Evolutionary conservation across 139 green algal genomes (phyloP), one percentile per base, ranked within the genome.

Genomic region (Chlorella sp.): DNA sequence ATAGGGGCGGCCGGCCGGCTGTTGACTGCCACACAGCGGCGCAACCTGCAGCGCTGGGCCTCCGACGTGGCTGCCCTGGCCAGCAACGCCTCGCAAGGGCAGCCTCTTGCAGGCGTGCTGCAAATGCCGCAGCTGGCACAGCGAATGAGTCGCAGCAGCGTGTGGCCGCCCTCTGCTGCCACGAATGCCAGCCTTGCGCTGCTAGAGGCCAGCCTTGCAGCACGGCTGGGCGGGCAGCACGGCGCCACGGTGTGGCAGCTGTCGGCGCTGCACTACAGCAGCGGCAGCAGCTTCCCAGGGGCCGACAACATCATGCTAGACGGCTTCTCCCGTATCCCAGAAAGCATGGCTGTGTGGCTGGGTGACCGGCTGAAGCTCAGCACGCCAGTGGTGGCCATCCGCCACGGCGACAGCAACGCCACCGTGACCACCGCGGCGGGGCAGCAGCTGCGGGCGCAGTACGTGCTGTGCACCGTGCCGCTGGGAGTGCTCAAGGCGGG

Each of bases 401-500:
- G 32, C 32, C 79, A 84, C 43, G 44, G n/a, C 43, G 79, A 84
- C 43, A 76, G 64, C 79, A 40, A 73, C 22, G 79, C 79, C 20
- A 56, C 51, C 30, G 79, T 75, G 20, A 41, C 43, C 19, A 76
- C 64, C 7, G 64, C 64, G 4, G n/a, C 30, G 0, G 64, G 79
- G 43, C 17, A 38, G 41, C 8, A 40, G 34, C 79, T 84, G 79
- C n/a, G 64, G n/a, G 80, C 86, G 48, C 86, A 89, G 44, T 90
- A 80, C 34, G 73, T 90, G 41, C 20, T 90, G 16, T 89, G 68
- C 32, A 87, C 84, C 16, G 36, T 82, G 34, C 86, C 84, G 68
- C 48, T 89, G 68, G 86, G 86, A 24, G 86, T 90, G 46, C 44
- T 90, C 26, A 62, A 79, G 9, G 36, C 30, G 28, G 72, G 44